Evolutionary conservation across 78 protist species (phyloP).

Genomic region (Speleostelium caveatum): DNA sequence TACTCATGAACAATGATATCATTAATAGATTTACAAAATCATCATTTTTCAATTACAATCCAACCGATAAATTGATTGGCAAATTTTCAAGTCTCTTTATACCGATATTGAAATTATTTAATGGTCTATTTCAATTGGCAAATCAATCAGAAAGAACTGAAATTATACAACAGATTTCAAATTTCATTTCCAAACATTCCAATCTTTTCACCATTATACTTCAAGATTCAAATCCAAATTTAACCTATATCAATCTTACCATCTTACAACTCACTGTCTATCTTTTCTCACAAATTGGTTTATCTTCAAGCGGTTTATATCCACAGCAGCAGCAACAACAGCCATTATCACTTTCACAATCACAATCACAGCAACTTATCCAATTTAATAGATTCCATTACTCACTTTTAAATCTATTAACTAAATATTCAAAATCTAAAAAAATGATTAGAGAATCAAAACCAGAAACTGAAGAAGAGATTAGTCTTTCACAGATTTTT

Average conservation of each 20-base stretch:
- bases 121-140: neutral
- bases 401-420: conserved; percentile 11
- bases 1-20: conserved; percentile 15
- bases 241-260: neutral
- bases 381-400: conserved; percentile 40
- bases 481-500: neutral
- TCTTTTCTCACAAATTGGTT: conserved; percentile 26
- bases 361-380: neutral
- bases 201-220: conserved; percentile 29
- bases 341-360: neutral
- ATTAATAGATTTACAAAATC: conserved; percentile 9
- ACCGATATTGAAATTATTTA: conserved; percentile 11
- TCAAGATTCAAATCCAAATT: neutral
- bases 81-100: neutral
- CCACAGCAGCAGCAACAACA: neutral
- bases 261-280: conserved; percentile 18
- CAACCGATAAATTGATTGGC: conserved; percentile 4
- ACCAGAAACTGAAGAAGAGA: conserved; percentile 31
- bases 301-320: neutral
- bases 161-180: conserved; percentile 5
- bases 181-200: conserved; percentile 18
- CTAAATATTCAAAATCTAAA: neutral
- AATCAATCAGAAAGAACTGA: neutral
- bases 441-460: neutral
- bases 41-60: conserved; percentile 19